A percentile compares a stretch with the other conserved stretches of the same genome.
These are phyloP conservation scores for Graphilbum fragrans DNA, from an alignment of 2,329 filamentous ascomycete species.

Conservation along the genomic window DNA sequence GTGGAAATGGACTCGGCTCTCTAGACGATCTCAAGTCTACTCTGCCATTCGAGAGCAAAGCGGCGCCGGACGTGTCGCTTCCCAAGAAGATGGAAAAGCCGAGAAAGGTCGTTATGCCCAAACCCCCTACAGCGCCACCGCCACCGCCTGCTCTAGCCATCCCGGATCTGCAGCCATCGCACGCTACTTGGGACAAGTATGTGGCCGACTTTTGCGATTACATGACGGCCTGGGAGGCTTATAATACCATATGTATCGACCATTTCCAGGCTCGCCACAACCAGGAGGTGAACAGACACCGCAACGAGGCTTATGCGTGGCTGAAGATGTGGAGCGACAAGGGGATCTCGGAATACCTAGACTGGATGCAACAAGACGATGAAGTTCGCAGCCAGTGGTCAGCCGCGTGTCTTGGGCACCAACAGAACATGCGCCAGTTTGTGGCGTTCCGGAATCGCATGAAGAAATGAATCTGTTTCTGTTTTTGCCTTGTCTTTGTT, in stretches of 20 bases:
- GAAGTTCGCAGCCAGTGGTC: slow-evolving; percentile 49
- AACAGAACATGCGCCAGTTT: slow-evolving; percentile 45
- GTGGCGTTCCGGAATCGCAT: slow-evolving; percentile 30
- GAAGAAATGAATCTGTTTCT: slow-evolving; percentile 16
- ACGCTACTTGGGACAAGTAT: slow-evolving; percentile 36
- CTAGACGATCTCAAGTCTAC: slow-evolving; percentile 43
- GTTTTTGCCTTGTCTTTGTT: not conserved
- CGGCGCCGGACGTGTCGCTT: slow-evolving; percentile 15
- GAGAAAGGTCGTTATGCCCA: slow-evolving; percentile 29
- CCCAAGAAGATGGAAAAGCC: slow-evolving; percentile 14
- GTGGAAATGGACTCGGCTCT: slow-evolving; percentile 33
- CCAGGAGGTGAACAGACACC: slow-evolving; percentile 24
- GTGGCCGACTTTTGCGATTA: slow-evolving; percentile 40
- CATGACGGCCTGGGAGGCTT: slow-evolving; percentile 35
- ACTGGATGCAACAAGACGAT: slow-evolving; percentile 52
- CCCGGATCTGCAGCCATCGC: slow-evolving; percentile 29
- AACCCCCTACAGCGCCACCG: slow-evolving; percentile 35
- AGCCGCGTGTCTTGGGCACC: slow-evolving; percentile 46
- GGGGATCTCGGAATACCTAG: slow-evolving; percentile 45
- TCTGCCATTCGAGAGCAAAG: slow-evolving; percentile 42
- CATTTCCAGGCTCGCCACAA: slow-evolving; percentile 42
- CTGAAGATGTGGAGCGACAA: slow-evolving; percentile 26
- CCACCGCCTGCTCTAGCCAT: slow-evolving; percentile 30
- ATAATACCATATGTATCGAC: slow-evolving; percentile 39
- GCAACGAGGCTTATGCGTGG: slow-evolving; percentile 30